Conservation (phyloP, 371 early-diverging fungal species). For the Lichtheimia ornata region DNA sequence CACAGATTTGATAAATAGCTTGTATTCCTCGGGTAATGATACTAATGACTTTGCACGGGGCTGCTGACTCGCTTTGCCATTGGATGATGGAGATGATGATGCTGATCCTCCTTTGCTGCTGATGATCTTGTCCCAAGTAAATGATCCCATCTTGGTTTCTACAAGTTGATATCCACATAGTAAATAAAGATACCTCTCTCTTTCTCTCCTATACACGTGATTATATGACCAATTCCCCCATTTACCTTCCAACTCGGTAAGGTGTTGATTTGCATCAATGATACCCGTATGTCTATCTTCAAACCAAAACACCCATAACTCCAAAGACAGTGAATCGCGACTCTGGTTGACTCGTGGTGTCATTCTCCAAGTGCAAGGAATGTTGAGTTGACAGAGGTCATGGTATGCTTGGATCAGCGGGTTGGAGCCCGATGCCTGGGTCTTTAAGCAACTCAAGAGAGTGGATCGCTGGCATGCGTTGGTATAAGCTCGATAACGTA, state of each 20-base stretch:
- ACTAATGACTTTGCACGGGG: conserved; percentile 21
- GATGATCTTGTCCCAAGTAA: conserved; percentile 50
- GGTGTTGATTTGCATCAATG: conserved; percentile 33
- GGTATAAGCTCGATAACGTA: conserved; percentile 48
- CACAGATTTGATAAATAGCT: conserved; percentile 36
- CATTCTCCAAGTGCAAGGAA: conserved; percentile 40
- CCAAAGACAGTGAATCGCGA: conserved; percentile 19
- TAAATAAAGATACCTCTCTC: neutral
- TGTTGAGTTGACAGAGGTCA: conserved; percentile 26
- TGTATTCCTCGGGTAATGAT: conserved; percentile 39
- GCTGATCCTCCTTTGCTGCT: conserved; percentile 16
- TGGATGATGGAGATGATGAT: neutral
- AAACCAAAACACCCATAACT: conserved; percentile 56
- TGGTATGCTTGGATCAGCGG: conserved; percentile 31
- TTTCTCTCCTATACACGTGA: neutral
- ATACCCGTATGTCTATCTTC: conserved; percentile 48
- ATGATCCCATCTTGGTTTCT: conserved; percentile 45
- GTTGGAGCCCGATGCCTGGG: conserved; percentile 10
- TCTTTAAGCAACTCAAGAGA: conserved; percentile 23
- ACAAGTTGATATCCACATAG: neutral
- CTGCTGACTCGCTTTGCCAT: neutral
- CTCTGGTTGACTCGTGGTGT: conserved; percentile 3
- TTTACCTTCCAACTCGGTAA: conserved; percentile 41
- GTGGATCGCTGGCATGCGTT: conserved; percentile 25
- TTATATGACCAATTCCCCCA: neutral